Evolutionary conservation across 2,329 filamentous ascomycete species (phyloP), one percentile per base, ranked within the genome.

Genomic region (Claviceps sp.): DNA sequence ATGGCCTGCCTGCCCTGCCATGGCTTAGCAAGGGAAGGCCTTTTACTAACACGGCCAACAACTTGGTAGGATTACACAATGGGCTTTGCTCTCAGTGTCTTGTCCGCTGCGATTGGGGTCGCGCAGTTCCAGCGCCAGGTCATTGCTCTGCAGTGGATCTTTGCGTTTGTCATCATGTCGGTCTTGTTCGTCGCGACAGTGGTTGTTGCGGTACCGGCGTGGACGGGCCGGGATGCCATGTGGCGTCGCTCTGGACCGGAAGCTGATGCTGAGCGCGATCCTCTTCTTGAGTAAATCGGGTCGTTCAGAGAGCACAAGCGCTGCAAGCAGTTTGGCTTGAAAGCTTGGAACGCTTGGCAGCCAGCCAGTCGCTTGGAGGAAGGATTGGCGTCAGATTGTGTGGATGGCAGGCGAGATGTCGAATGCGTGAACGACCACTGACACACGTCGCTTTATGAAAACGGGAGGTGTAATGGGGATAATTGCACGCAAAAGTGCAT

Each of bases 101-200:
- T 94, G 47, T 72, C 81, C 1, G 82, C 88, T 5, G 80, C 88
- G 17, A 80, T 94, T 43, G 88, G 87, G 13, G 80, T 93, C 16
- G 78, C 81, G 14, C 89, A 95, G 66, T 82, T 94, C 70, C 71
- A 82, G 49, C 75, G 77, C 61, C 81, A 89, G 64, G 68, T 84
- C 54, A 74, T 94, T 58, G 86, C 87, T 6, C 74, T 95, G 57
- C 89, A 95, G 70, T 95, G 89, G 89, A 91, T 94, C 68, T 95
- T 95, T 65, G 86, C 89, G 38, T 93, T 94, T 62, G 74, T 81
- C 56, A 89, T 95, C 65, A 89, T 91, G 75, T 79, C 75, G 1
- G 64, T 87, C 26, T 77, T 94, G 50, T 85, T 93, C 64, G 65
- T 89, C 19, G 69, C 80, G 17, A 88, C 85, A 1, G 61, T 87